phyloP scores from a whole-genome alignment of 495 filamentous ascomycete genomes.

The Parachaetomium inaequale region DNA sequence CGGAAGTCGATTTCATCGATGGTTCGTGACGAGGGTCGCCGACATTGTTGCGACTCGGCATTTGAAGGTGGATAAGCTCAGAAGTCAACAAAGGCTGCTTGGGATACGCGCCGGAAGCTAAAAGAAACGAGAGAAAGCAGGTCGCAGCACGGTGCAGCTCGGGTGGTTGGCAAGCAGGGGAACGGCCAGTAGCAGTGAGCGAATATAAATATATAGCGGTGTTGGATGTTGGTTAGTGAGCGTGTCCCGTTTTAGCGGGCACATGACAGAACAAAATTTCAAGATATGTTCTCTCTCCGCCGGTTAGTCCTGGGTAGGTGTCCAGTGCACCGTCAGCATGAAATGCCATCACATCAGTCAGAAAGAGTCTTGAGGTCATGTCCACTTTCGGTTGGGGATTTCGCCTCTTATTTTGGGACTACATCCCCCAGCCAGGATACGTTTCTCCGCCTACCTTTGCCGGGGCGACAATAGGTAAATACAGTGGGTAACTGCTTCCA shows the following conservation, averaged over 20 bases:
- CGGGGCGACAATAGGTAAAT: background rate
- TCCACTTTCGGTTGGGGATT: no score
- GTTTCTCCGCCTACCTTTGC: background rate
- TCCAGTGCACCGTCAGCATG: background rate
- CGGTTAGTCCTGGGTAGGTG: no score
- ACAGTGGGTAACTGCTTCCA: background rate
- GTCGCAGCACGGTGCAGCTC: background rate
- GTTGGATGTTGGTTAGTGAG: background rate
- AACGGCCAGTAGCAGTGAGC: background rate
- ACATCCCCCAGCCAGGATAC: background rate
- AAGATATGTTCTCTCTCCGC: background rate
- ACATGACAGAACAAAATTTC: slow-evolving; percentile 6
- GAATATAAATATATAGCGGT: background rate
- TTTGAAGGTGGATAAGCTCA: no score
- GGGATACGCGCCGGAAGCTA: no score
- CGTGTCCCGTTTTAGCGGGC: background rate
- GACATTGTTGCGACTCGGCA: no score
- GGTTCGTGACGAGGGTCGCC: background rate
- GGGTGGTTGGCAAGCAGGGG: background rate
- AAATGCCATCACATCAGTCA: background rate
- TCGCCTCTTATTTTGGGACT: background rate
- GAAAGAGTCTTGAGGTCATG: background rate
- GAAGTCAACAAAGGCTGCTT: background rate
- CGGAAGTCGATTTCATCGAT: background rate
- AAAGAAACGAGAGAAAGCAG: background rate